Evolutionary conservation across 345 rosid genomes (phyloP).

Genomic region (Salix suchowensis): DNA sequence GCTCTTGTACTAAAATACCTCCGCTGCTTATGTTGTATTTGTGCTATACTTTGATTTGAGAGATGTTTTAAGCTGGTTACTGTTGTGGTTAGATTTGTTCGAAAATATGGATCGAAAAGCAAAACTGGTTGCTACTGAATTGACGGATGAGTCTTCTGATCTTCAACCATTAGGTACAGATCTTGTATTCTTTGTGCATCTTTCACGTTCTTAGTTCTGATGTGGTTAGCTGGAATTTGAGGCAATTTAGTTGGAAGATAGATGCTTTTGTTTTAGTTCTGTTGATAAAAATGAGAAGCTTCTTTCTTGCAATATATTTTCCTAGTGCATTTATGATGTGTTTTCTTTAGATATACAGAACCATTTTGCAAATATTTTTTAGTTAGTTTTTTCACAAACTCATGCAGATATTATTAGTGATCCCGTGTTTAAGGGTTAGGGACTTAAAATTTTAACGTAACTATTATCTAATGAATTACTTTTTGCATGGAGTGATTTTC

Average conservation of each 20-base stretch:
- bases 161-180: conserved; percentile 54
- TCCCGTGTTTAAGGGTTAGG: too few species aligned
- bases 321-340: too few species aligned
- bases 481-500: too few species aligned
- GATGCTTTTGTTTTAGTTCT: too few species aligned
- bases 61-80: conserved; percentile 2
- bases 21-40: not conserved
- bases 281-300: too few species aligned
- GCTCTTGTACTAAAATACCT: too few species aligned
- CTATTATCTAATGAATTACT: too few species aligned
- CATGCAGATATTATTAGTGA: not conserved
- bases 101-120: conserved; percentile 98
- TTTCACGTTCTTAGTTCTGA: not conserved
- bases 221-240: not conserved
- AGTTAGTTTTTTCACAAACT: not conserved
- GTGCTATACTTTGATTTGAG: not conserved
- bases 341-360: too few species aligned
- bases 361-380: too few species aligned
- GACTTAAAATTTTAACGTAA: too few species aligned
- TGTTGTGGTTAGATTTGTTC: conserved; percentile 59
- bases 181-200: not conserved
- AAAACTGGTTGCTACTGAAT: conserved; percentile 82
- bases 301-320: too few species aligned
- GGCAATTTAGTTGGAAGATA: not conserved
- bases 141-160: conserved; percentile 71